Percentiles rank a stretch among this genome's conserved stretches.
Conservation (phyloP, 1,284 basidiomycete species). For the Cutaneotrichosporon sp. region DNA sequence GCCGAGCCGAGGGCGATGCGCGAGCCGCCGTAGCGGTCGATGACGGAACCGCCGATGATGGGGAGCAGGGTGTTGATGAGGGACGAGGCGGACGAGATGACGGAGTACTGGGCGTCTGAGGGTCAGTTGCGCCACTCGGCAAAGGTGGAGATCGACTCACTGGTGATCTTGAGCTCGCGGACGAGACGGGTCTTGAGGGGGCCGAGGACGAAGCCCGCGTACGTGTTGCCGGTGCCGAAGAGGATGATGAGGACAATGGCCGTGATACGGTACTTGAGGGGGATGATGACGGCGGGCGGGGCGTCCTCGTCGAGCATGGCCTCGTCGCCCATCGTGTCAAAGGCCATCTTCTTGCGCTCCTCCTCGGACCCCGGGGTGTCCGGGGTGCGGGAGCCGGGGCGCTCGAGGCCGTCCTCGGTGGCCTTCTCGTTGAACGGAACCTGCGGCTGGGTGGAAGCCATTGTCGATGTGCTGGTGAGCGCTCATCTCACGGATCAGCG, state of each 20-base stretch:
- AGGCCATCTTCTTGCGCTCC: not conserved
- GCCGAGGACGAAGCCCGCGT: conserved; percentile 34
- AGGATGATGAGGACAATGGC: conserved; percentile 41
- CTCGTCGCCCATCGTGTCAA: not conserved
- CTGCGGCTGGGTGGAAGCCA: not conserved
- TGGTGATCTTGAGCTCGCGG: conserved; percentile 47
- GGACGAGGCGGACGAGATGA: conserved; percentile 48
- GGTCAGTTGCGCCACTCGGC: not conserved
- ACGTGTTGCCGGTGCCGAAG: conserved; percentile 41
- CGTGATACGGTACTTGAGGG: conserved; percentile 19
- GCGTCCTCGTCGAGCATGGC: not conserved
- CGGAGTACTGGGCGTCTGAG: conserved; percentile 47
- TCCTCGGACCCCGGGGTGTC: not conserved
- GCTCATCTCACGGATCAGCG: not conserved
- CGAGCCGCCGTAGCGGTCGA: conserved; percentile 52
- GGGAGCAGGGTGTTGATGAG: conserved; percentile 56
- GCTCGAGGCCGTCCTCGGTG: not conserved
- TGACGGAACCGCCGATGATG: conserved; percentile 53
- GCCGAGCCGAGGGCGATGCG: conserved; percentile 15
- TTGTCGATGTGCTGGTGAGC: not conserved
- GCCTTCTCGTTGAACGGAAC: not conserved
- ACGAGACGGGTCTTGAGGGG: conserved; percentile 51
- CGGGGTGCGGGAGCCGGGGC: not conserved
- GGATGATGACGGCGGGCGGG: conserved; percentile 5
- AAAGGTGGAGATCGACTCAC: not conserved